A percentile compares a stretch with the other conserved stretches of the same genome.
These are phyloP conservation scores for Chamaecrista fasciculata DNA, from an alignment of 306 rosid species.

Conservation along the genomic window DNA sequence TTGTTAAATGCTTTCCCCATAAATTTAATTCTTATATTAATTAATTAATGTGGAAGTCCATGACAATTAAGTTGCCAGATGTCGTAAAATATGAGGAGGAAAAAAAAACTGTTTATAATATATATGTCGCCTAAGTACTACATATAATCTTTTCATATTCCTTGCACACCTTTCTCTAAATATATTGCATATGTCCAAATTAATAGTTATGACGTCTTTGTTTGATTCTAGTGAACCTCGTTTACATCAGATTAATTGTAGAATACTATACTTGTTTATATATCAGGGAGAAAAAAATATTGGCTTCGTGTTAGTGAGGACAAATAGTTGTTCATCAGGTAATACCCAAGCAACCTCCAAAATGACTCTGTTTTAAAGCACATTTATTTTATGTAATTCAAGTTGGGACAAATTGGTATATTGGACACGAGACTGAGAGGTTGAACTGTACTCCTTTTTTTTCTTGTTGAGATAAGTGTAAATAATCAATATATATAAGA, in stretches of 20 bases:
- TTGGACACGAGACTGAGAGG: too few relatives aligned
- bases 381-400: too few relatives aligned
- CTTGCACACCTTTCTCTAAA: not conserved
- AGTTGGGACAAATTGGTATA: too few relatives aligned
- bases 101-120: not conserved
- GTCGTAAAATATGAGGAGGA: not conserved
- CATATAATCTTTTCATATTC: not conserved
- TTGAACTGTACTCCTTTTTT: too few relatives aligned
- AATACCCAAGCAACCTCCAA: slow-evolving; percentile 17
- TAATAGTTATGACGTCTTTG: slow-evolving; percentile 40
- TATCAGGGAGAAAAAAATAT: not conserved
- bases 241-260: slow-evolving; percentile 14
- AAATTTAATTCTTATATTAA: not conserved
- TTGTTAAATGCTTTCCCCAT: not conserved
- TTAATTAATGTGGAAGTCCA: not conserved
- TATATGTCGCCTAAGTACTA: too few relatives aligned
- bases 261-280: not conserved
- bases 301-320: slow-evolving; percentile 8
- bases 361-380: slow-evolving; percentile 15
- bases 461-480: too few relatives aligned
- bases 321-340: not conserved
- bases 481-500: too few relatives aligned
- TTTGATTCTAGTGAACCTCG: slow-evolving; percentile 35
- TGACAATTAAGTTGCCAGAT: not conserved
- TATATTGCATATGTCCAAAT: slow-evolving; percentile 17